Evolutionary conservation across 225 moss, liverwort and hornwort species (phyloP), one percentile per base, ranked within the genome.

Genomic region (Rhytidiadelphus loreus): DNA sequence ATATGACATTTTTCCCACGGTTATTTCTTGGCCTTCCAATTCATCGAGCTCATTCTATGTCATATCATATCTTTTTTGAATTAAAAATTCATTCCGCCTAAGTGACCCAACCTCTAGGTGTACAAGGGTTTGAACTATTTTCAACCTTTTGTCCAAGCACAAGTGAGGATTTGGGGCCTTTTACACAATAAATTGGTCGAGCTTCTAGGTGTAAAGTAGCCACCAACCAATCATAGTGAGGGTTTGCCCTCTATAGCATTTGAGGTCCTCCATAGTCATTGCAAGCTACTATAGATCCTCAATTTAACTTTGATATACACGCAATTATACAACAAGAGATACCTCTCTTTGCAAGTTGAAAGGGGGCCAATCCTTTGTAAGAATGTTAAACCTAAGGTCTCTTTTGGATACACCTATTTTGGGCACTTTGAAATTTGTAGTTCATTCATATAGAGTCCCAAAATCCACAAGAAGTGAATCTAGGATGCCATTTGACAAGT

Each of bases 241-340:
- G 12, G 5, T 76, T 33, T 53, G 35, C 2, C 8, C 0, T 76
- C 22, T 3, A 4, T 75, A 12, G 22, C 1, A 22, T 22, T 1
- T 0, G 1, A 0, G 1, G 5, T 50, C 21, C 21, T 3, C 8
- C 1, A 0, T 2, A 22, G 0, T 77, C 0, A 1, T 6, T 1
- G 14, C 6, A 35, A 77, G 9, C 76, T 52, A 77, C 3, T 0
- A 10, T 55, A 77, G n/a, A 12, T 21, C 33, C 3, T 33, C 21
- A 33, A 76, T 8, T 13, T 22, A 30, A 76, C 8, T 33, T 7
- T 13, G 2, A 22, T 30, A 20, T 0, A 8, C 2, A 73, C 7
- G 44, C 30, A 74, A 7, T 4, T 44, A 11, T 46, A 2, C 5
- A 23, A 5, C 4, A 56, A 53, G 18, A 21, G 1, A n/a, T 24